A percentile compares a stretch with the other conserved stretches of the same genome.
phyloP scores from a whole-genome alignment of 208 protist genomes.

The Naegleria lovaniensis region DNA sequence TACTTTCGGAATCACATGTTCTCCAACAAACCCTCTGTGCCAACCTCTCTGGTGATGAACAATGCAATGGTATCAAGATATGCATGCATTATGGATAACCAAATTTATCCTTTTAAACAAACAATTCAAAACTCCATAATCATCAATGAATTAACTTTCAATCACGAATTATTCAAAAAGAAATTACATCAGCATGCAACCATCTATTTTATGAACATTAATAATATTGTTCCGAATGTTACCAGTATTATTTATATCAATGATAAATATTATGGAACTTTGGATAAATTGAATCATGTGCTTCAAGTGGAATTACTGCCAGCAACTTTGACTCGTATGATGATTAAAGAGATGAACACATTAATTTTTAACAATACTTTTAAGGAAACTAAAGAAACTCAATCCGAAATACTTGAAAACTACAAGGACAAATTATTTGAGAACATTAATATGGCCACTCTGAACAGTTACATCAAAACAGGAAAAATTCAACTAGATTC shows the following conservation, averaged over 20 bases:
- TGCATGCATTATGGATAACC: background rate
- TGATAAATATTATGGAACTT: background rate
- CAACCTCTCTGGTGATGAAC: too few species aligned
- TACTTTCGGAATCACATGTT: too few species aligned
- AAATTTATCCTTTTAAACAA: background rate
- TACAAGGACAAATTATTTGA: background rate
- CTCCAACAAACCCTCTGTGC: too few species aligned
- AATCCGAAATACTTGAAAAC: background rate
- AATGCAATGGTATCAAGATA: background rate
- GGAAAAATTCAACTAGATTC: background rate
- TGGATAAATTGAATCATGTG: background rate
- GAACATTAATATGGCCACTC: background rate
- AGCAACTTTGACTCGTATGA: background rate
- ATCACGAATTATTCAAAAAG: background rate
- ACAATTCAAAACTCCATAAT: background rate
- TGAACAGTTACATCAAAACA: background rate
- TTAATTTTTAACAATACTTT: background rate
- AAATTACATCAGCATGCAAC: background rate
- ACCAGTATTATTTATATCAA: conserved; percentile 1
- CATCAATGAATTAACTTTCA: background rate
- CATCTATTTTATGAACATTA: background rate
- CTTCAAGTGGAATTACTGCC: background rate
- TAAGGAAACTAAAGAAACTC: background rate
- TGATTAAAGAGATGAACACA: conserved; percentile 3
- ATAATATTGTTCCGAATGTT: background rate